Percentiles rank a stretch among this genome's conserved stretches.
These are phyloP conservation scores for Solanum ossicruentum DNA, from an alignment of 257 asterid genomes.

Conservation along the genomic window DNA sequence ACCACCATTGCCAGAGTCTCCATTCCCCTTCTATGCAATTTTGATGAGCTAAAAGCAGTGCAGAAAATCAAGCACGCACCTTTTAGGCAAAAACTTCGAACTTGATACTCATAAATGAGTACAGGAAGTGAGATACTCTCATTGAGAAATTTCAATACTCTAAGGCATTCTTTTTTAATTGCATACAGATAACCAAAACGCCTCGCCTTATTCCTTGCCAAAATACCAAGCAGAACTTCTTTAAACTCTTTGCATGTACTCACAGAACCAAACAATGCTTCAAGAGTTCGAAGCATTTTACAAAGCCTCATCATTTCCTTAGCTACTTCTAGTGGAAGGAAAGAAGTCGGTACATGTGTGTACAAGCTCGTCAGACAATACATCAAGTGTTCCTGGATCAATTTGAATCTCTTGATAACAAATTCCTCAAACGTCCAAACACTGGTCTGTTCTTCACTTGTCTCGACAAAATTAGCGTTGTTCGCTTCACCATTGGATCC, in stretches of 20 bases:
- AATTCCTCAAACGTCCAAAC: conserved; percentile 38
- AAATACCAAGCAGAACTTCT: neutral
- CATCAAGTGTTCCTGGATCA: neutral
- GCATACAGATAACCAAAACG: neutral
- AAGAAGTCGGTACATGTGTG: conserved; percentile 31
- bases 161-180: conserved; percentile 6
- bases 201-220: neutral
- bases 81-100: conserved; percentile 15
- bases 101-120: neutral
- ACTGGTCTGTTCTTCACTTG: neutral
- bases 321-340: conserved; percentile 11
- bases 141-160: conserved; percentile 1
- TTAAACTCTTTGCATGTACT: neutral
- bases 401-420: neutral
- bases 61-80: conserved; percentile 30
- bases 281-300: conserved; percentile 5
- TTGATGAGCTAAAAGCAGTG: conserved; percentile 34
- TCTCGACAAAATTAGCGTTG: neutral
- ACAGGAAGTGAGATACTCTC: conserved; percentile 8
- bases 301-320: conserved; percentile 6
- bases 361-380: conserved; percentile 14
- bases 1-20: conserved; percentile 16
- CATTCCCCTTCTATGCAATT: conserved; percentile 1
- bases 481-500: neutral
- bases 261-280: neutral